Percentiles rank a stretch among this genome's conserved stretches.
Conservation (phyloP, 139 green algal species). For the Tetradesmus obliquus region DNA sequence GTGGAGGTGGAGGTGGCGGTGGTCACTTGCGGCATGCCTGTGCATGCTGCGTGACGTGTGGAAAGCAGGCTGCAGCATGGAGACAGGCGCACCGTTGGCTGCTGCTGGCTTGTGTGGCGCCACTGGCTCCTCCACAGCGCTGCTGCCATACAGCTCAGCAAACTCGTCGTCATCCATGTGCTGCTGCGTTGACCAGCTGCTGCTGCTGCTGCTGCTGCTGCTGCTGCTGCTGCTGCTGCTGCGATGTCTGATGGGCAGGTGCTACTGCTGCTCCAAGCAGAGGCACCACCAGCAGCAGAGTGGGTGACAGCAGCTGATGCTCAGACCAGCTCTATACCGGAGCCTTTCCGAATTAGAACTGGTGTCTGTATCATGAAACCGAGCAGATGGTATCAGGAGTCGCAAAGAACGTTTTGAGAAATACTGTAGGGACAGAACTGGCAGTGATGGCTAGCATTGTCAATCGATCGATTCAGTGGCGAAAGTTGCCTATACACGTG, state of each 20-base stretch:
- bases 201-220: not conserved
- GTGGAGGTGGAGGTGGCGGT: not conserved
- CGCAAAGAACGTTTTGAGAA: not conserved
- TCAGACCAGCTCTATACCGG: not conserved
- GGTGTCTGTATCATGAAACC: no score
- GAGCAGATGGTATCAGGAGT: no score
- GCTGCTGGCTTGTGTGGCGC: not conserved
- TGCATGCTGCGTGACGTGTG: not conserved
- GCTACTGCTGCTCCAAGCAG: not conserved
- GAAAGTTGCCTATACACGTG: no score
- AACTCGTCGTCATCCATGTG: slow-evolving; percentile 49
- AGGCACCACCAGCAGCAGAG: not conserved
- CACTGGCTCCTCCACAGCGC: slow-evolving; percentile 29
- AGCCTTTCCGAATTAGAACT: no score
- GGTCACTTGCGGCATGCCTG: not conserved
- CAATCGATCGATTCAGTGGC: no score
- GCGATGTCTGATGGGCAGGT: not conserved
- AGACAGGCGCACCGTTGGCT: slow-evolving; percentile 1
- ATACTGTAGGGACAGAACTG: not conserved
- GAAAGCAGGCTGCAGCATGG: not conserved
- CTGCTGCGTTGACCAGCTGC: not conserved
- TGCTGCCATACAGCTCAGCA: slow-evolving; percentile 46
- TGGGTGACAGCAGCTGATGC: slow-evolving; percentile 3
- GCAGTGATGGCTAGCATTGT: not conserved
- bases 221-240: not conserved